phyloP scores from a whole-genome alignment of 2,329 filamentous ascomycete species.

The Venturia pyrina region DNA sequence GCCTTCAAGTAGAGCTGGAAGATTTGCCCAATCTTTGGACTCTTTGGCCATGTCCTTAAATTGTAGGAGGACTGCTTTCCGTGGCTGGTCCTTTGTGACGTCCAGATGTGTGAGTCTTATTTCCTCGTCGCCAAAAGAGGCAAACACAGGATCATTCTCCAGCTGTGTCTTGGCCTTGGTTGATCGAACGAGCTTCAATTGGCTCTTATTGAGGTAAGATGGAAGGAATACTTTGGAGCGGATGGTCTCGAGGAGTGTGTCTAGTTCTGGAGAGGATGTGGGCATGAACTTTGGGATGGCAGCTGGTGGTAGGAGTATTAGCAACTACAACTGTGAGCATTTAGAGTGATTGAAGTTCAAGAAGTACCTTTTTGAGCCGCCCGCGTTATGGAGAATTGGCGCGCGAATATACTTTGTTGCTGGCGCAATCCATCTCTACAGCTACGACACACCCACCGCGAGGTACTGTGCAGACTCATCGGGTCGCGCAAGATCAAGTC shows the following conservation, averaged over 20 bases:
- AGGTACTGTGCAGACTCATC: background rate
- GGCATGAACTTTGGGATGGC: constrained; percentile 35
- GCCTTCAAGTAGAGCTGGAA: constrained; percentile 24
- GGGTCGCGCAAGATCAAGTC: background rate
- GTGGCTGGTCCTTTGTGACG: constrained; percentile 21
- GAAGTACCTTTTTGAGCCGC: background rate
- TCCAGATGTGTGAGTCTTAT: constrained; percentile 25
- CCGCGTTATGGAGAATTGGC: background rate
- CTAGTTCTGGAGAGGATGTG: constrained; percentile 45
- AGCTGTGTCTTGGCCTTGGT: constrained; percentile 7
- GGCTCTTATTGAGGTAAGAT: constrained; percentile 43
- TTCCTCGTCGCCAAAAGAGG: constrained; percentile 22
- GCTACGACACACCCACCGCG: background rate
- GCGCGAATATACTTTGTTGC: background rate
- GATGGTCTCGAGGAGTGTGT: constrained; percentile 42
- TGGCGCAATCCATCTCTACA: background rate
- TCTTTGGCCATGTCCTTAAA: constrained; percentile 19
- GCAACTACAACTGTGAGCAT: background rate
- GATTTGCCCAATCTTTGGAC: constrained; percentile 25
- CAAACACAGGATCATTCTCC: constrained; percentile 12
- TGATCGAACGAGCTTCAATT: constrained; percentile 43
- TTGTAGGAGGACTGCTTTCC: constrained; percentile 18
- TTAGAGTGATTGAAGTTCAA: background rate
- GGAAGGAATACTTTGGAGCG: constrained; percentile 53
- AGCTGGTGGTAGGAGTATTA: constrained; percentile 10